These are phyloP conservation scores for Phytomonas francai DNA, from an alignment of 208 protist species.

Conservation along the genomic window DNA sequence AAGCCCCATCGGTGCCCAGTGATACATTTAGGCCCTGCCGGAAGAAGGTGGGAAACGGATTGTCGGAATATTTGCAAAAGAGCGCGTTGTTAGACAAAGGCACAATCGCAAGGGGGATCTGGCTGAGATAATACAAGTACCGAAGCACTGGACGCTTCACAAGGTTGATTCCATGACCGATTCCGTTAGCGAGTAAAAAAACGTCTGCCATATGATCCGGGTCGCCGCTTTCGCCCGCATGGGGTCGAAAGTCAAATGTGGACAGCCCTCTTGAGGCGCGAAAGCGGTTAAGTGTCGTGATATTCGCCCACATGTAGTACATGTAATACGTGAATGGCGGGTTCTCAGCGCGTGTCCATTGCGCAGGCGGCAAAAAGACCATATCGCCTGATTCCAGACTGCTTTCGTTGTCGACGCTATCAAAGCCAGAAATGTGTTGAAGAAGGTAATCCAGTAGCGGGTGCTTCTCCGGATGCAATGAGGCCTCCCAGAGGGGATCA, in stretches of 20 bases:
- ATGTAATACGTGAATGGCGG: constrained; percentile 90
- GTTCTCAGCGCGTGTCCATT: constrained; percentile 49
- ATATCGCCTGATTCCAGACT: constrained; percentile 48
- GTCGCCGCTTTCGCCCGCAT: constrained; percentile 93
- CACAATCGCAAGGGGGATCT: constrained; percentile 96
- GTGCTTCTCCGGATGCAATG: constrained; percentile 84
- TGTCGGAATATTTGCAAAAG: constrained; percentile 93
- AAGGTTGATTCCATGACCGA: constrained; percentile 96
- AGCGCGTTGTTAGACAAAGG: constrained; percentile 98
- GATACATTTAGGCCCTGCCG: constrained; percentile 93
- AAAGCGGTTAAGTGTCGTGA: constrained; percentile 93
- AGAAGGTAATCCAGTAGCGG: constrained; percentile 93
- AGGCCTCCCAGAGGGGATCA: constrained; percentile 96
- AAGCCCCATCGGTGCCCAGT: constrained; percentile 91
- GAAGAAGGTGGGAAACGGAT: constrained; percentile 94
- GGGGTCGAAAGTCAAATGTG: constrained; percentile 94
- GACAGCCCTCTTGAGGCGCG: constrained; percentile 73
- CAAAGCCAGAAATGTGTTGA: constrained; percentile 92
- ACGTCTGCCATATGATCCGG: constrained; percentile 87
- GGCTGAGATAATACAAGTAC: constrained; percentile 97
- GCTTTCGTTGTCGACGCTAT: constrained; percentile 96
- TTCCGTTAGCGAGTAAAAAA: constrained; percentile 75
- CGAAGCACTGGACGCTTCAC: constrained; percentile 88
- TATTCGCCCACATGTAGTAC: constrained; percentile 98
- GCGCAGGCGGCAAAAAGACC: constrained; percentile 25